Evolutionary conservation across 768 basidiomycete species (phyloP).

Genomic region (Hypholoma fasciculare): DNA sequence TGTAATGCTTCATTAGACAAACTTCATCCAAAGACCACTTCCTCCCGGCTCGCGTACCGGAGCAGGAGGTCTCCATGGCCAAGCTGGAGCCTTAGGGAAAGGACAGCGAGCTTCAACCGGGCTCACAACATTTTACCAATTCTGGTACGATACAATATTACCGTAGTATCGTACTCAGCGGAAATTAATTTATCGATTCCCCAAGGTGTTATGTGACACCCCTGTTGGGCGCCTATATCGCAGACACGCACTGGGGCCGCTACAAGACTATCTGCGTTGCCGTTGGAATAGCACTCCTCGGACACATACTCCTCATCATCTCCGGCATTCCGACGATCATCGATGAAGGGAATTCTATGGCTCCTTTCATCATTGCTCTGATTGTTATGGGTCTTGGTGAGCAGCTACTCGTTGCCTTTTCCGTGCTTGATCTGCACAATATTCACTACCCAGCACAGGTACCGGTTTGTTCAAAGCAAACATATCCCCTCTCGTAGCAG

Average conservation of each 20-base stretch:
- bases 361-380: constrained; percentile 57
- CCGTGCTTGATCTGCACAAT: background rate
- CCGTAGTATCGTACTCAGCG: too few relatives aligned
- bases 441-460: constrained; percentile 25
- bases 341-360: constrained; percentile 47
- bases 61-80: constrained; percentile 49
- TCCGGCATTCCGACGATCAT: constrained; percentile 68
- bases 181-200: background rate
- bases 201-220: constrained; percentile 66
- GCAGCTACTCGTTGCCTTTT: background rate
- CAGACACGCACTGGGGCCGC: constrained; percentile 71
- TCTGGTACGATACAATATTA: constrained; percentile 47
- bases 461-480: constrained; percentile 80
- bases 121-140: constrained; percentile 68
- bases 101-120: constrained; percentile 76
- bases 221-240: constrained; percentile 69
- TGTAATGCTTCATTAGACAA: constrained; percentile 41
- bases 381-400: constrained; percentile 55
- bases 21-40: constrained; percentile 74
- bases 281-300: constrained; percentile 62
- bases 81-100: constrained; percentile 66
- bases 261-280: constrained; percentile 73
- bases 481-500: constrained; percentile 77
- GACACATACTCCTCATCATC: constrained; percentile 65
- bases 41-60: constrained; percentile 68